Percentiles rank a stretch among this genome's conserved stretches.
phyloP scores from a whole-genome alignment of 179 eudicot genomes.

The Beta macrorhiza region DNA sequence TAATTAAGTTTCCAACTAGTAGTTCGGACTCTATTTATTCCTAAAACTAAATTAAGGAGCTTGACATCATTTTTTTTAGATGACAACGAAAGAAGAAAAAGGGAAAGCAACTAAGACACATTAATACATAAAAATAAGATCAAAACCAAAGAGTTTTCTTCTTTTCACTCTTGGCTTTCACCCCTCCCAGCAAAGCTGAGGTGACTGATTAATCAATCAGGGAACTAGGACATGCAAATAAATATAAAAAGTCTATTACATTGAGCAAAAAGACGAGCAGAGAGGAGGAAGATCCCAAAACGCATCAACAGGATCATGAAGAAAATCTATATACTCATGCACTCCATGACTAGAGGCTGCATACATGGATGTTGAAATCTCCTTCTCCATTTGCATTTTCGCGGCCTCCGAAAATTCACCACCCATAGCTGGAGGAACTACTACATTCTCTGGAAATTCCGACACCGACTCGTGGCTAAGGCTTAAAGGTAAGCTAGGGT shows the following conservation, averaged over 20 bases:
- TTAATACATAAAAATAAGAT: background rate
- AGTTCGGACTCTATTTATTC: background rate
- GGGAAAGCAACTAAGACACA: background rate
- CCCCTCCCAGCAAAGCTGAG: constrained; percentile 32
- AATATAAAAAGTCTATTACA: constrained; percentile 20
- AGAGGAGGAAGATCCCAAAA: constrained; percentile 87
- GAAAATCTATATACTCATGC: constrained; percentile 55
- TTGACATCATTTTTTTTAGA: constrained; percentile 12
- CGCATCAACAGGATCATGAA: constrained; percentile 57
- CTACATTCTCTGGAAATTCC: constrained; percentile 35
- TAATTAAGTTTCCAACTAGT: constrained; percentile 6
- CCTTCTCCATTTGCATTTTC: constrained; percentile 61
- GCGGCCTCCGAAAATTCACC: constrained; percentile 46
- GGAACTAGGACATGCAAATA: background rate
- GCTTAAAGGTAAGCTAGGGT: constrained; percentile 21
- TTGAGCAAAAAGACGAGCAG: constrained; percentile 47
- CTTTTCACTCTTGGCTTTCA: constrained; percentile 21
- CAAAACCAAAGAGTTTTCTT: constrained; percentile 22
- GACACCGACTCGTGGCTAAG: constrained; percentile 35
- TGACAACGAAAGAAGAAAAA: background rate
- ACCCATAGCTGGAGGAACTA: constrained; percentile 24
- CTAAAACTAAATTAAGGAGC: background rate
- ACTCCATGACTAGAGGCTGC: constrained; percentile 42
- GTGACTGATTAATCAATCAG: constrained; percentile 10
- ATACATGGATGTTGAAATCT: constrained; percentile 55